Base-by-base conservation (phyloP, 2,329 filamentous ascomycete genomes). In the Onygena corvina region DNA sequence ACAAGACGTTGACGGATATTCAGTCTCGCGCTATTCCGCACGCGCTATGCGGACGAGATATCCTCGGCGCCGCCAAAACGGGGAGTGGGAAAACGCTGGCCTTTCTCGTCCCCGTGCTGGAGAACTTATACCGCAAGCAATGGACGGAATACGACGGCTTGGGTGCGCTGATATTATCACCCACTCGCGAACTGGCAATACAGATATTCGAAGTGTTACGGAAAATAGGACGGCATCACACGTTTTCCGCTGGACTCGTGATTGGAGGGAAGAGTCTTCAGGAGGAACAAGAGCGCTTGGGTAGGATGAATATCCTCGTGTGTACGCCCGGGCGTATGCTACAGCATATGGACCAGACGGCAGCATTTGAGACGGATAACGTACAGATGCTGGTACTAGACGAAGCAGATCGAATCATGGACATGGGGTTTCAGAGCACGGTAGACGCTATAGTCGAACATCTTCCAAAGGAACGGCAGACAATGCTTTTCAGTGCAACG, bases 201-300 rank as follows among this genome's bases (percentile, higher is more conserved):
- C 92, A 98, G 67, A 98, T 94, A 53, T 98, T 96, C 62, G 85
- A 95, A 51, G 90, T 96, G 0, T 69, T 98, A 59, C 77, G 86
- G 53, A 94, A 94, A 65, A 79, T 98, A 51, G 92, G 92, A 38
- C 79, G 86, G 50, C 81, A 90, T 51, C 90, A 98, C 65, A 75
- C 79, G 52, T 95, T 96, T 64, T 94, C 90, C 0, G 92, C 92
- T 0, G 92, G 92, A 0, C 68, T 96, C 59, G 80, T 98, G 7
- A 96, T 96, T 59, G 92, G 92, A 34, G 92, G 92, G 34, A 94
- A 94, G 74, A 89, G 78, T 63, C 63, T 95, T 59, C 82, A 85
- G 61, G 89, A 95, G 61, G 83, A 98, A 68, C 81, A 86, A 20
- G 86, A 93, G 58, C 77, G 89, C 29, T 64, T 98, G 52, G 79